These are phyloP conservation scores for Aspergillus sclerotiicarbonarius DNA, from an alignment of 495 filamentous ascomycete species.

Conservation along the genomic window DNA sequence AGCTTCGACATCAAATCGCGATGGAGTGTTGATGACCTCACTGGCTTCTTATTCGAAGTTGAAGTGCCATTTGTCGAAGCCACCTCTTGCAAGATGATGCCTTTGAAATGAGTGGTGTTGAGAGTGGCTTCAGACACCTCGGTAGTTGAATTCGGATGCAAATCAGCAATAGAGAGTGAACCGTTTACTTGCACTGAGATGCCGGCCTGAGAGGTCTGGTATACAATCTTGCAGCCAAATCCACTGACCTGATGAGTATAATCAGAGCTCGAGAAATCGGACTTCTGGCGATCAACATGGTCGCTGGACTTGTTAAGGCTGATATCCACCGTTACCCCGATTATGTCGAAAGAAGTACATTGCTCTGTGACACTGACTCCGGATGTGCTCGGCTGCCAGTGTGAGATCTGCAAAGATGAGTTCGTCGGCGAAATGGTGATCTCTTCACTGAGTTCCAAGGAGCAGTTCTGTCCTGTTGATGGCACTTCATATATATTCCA, in stretches of 20 bases:
- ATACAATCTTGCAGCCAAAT: conserved; percentile 2
- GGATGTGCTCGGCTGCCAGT: not conserved
- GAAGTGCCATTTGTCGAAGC: not conserved
- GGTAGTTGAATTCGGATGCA: not conserved
- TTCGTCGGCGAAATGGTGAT: conserved; percentile 1
- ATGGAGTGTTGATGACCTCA: not conserved
- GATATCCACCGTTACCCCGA: not conserved
- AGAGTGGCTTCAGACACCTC: not conserved
- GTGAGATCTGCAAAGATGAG: not conserved
- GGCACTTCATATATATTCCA: not conserved
- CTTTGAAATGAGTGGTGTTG: conserved; percentile 4
- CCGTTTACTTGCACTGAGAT: conserved; percentile 2
- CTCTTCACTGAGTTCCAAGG: not conserved
- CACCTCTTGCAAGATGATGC: not conserved
- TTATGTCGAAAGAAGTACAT: not conserved
- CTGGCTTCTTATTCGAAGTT: not conserved
- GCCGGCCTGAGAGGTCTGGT: not conserved
- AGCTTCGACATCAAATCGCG: not conserved
- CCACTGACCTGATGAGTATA: conserved; percentile 1
- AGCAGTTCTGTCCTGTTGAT: not conserved
- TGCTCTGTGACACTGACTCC: not conserved
- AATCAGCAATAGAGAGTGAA: not conserved
- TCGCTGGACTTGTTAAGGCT: not conserved
- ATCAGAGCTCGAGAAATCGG: not conserved
- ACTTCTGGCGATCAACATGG: not conserved